Percentiles rank a stretch among this genome's conserved stretches.
phyloP scores from a whole-genome alignment of 2,329 filamentous ascomycete genomes.

The Fusarium decemcellulare region DNA sequence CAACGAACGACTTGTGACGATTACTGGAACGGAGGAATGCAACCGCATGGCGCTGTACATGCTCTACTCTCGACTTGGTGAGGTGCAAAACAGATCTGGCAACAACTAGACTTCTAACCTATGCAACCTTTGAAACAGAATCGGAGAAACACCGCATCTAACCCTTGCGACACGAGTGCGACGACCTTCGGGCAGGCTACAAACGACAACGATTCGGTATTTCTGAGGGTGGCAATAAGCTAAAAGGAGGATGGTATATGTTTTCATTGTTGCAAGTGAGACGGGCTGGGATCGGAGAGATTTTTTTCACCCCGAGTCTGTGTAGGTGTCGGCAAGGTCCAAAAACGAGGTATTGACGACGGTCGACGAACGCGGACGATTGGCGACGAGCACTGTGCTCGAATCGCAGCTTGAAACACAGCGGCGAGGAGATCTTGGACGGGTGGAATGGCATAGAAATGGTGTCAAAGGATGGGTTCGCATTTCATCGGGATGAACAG shows the following conservation, averaged over 20 bases:
- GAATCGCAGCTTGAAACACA: constrained; percentile 19
- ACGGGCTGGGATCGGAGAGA: constrained; percentile 8
- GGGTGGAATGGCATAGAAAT: constrained; percentile 46
- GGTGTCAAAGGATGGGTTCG: constrained; percentile 50
- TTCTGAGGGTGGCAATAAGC: constrained; percentile 25
- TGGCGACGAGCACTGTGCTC: constrained; percentile 4
- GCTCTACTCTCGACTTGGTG: constrained; percentile 97
- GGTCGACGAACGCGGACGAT: constrained; percentile 4
- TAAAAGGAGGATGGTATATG: constrained; percentile 40
- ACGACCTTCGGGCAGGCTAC: constrained; percentile 29
- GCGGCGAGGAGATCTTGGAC: constrained; percentile 22
- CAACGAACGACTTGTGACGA: constrained; percentile 97
- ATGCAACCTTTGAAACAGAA: constrained; percentile 50
- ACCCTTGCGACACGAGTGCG: constrained; percentile 27
- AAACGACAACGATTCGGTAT: constrained; percentile 23
- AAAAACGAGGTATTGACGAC: not conserved
- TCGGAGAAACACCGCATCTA: constrained; percentile 63
- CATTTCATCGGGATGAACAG: constrained; percentile 48
- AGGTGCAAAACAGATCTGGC: constrained; percentile 53
- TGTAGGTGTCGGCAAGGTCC: constrained; percentile 11
- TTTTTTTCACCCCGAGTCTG: constrained; percentile 6
- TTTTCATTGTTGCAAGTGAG: constrained; percentile 23
- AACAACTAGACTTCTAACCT: constrained; percentile 48
- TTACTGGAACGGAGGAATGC: constrained; percentile 97
- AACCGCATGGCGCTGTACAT: constrained; percentile 99